These are phyloP conservation scores for Codiaeum variegatum DNA, from an alignment of 441 rosid species.

Conservation along the genomic window DNA sequence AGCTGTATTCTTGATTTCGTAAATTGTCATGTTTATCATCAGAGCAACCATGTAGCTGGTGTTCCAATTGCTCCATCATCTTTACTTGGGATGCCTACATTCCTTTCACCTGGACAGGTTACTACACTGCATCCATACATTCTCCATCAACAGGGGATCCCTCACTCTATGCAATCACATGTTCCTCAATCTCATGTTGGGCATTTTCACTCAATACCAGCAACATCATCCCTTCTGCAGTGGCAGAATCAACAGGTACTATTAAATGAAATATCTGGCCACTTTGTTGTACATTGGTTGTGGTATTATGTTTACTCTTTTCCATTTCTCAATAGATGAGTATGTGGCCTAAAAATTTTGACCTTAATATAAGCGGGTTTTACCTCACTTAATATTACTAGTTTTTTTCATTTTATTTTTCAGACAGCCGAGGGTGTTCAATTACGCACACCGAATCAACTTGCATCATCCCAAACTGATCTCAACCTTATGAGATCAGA, in stretches of 20 bases:
- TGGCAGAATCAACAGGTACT: constrained; percentile 79
- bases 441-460: constrained; percentile 44
- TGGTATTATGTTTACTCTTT: constrained; percentile 10
- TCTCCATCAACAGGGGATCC: constrained; percentile 72
- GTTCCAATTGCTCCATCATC: constrained; percentile 56
- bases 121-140: constrained; percentile 67
- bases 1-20: background rate
- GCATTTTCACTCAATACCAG: constrained; percentile 48
- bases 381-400: background rate
- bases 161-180: constrained; percentile 61
- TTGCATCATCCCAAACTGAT: constrained; percentile 48
- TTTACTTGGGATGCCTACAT: constrained; percentile 60
- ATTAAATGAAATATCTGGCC: background rate
- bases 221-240: constrained; percentile 45
- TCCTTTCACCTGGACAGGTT: constrained; percentile 74
- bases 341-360: background rate
- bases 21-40: constrained; percentile 22
- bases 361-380: background rate
- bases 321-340: background rate
- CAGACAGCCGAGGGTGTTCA: constrained; percentile 64
- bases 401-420: constrained; percentile 5
- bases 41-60: constrained; percentile 55
- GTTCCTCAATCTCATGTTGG: constrained; percentile 57
- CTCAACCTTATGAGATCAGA: constrained; percentile 45
- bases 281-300: constrained; percentile 2